Percentiles rank a stretch among this genome's conserved stretches.
phyloP scores from a whole-genome alignment of 306 rosid genomes.

The Erythrophleum fordii region DNA sequence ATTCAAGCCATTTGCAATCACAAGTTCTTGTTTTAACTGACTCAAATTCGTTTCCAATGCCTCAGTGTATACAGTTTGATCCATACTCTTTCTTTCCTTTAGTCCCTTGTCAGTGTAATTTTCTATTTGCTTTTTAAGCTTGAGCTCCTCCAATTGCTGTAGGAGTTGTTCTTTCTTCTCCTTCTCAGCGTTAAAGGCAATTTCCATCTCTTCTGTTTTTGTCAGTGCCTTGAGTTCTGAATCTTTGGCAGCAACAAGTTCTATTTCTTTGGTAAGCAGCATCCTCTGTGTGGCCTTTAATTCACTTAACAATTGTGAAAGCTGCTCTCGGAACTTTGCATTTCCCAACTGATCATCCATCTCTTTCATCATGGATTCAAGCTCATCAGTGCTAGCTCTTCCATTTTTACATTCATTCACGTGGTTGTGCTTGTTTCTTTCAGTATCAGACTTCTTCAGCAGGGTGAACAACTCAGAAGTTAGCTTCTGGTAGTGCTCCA shows the following conservation, averaged over 20 bases:
- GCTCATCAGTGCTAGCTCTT: slow-evolving; percentile 30
- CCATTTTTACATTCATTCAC: slow-evolving; percentile 39
- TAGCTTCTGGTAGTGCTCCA: slow-evolving; percentile 48
- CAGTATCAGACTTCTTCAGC: slow-evolving; percentile 46
- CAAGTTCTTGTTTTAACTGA: slow-evolving; percentile 48
- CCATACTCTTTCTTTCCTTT: not conserved
- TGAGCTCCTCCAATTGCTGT: slow-evolving; percentile 59
- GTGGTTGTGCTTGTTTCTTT: slow-evolving; percentile 49
- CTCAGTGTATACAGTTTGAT: slow-evolving; percentile 32
- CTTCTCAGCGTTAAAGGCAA: slow-evolving; percentile 47
- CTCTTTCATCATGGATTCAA: slow-evolving; percentile 49
- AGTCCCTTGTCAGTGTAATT: slow-evolving; percentile 44
- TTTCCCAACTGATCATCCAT: slow-evolving; percentile 45
- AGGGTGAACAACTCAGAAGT: slow-evolving; percentile 45
- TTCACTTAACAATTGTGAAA: slow-evolving; percentile 48
- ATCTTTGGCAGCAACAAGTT: slow-evolving; percentile 56
- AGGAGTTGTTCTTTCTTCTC: slow-evolving; percentile 51
- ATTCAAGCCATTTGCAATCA: slow-evolving; percentile 40
- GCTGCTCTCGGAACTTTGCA: slow-evolving; percentile 45
- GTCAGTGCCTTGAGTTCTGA: slow-evolving; percentile 51
- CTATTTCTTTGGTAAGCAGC: slow-evolving; percentile 61
- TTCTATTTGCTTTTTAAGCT: slow-evolving; percentile 28
- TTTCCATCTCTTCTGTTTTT: slow-evolving; percentile 47
- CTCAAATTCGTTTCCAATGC: slow-evolving; percentile 51
- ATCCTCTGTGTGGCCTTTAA: slow-evolving; percentile 54